A percentile compares a stretch with the other conserved stretches of the same genome.
These are phyloP conservation scores for Hippophae tibetana DNA, from an alignment of 306 rosid genomes.

Conservation along the genomic window DNA sequence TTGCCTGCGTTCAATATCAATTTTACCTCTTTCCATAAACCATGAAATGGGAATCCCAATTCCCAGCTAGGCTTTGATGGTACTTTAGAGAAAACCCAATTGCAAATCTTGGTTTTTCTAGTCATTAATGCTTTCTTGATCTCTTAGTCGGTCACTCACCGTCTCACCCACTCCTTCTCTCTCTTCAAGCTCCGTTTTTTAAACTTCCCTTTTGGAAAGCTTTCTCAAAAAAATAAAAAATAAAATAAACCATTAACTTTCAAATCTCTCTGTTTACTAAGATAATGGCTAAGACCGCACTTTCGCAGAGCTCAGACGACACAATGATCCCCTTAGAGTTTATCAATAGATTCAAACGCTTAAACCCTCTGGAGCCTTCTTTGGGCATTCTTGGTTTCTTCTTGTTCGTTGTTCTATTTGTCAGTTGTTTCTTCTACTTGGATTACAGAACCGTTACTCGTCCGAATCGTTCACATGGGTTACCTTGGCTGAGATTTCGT, in stretches of 20 bases:
- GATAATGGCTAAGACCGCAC: conserved; percentile 26
- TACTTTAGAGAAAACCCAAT: neutral
- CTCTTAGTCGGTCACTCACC: conserved; percentile 11
- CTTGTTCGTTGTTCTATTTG: conserved; percentile 34
- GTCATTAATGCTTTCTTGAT: conserved; percentile 21
- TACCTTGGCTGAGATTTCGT: conserved; percentile 21
- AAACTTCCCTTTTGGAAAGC: conserved; percentile 7
- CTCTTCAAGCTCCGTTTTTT: conserved; percentile 9
- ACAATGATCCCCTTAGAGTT: conserved; percentile 35
- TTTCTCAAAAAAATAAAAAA: neutral
- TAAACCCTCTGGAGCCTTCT: conserved; percentile 49
- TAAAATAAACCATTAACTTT: conserved; percentile 5
- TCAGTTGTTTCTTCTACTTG: conserved; percentile 44
- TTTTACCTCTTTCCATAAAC: neutral
- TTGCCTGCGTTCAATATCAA: too few species aligned
- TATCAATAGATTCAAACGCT: conserved; percentile 53
- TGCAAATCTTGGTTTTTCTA: neutral
- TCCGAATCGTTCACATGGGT: conserved; percentile 28
- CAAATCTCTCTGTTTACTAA: neutral
- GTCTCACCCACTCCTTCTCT: neutral
- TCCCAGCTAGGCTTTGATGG: neutral
- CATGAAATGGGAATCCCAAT: neutral
- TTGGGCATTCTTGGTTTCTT: conserved; percentile 38
- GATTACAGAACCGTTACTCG: conserved; percentile 26
- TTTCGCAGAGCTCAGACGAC: conserved; percentile 23